A percentile compares a stretch with the other conserved stretches of the same genome.
These are phyloP conservation scores for Abrus precatorius DNA, from an alignment of 306 rosid species.

Conservation along the genomic window DNA sequence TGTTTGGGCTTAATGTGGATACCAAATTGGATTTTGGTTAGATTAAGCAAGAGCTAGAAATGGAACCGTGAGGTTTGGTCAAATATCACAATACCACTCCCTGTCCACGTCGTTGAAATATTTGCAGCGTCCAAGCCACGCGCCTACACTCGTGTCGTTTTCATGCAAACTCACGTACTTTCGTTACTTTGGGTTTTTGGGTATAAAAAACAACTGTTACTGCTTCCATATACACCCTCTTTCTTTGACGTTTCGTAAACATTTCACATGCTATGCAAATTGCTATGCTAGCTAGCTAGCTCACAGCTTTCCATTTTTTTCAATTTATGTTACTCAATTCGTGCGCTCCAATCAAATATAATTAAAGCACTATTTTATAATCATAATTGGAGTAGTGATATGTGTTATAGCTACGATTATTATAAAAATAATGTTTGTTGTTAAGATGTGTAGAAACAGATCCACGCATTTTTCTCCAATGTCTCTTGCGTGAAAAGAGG, in stretches of 20 bases:
- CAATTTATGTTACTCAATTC: not conserved
- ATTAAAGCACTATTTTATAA: not conserved
- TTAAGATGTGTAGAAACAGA: too few relatives aligned
- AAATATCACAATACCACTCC: constrained; percentile 40
- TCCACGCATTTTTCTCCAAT: not conserved
- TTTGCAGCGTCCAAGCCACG: constrained; percentile 3
- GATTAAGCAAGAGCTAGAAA: constrained; percentile 14
- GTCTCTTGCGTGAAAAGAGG: constrained; percentile 11
- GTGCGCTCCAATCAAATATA: not conserved
- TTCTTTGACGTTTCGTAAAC: constrained; percentile 35
- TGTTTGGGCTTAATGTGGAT: constrained; percentile 7
- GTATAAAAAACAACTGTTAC: not conserved
- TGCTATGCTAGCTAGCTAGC: constrained; percentile 25
- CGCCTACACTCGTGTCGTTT: constrained; percentile 28
- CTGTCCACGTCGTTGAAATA: constrained; percentile 41
- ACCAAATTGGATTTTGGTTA: constrained; percentile 9
- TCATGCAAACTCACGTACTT: constrained; percentile 32
- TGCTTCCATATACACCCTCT: not conserved
- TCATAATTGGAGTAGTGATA: too few relatives aligned
- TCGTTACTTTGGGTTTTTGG: not conserved
- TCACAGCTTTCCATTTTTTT: constrained; percentile 6
- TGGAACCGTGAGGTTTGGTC: constrained; percentile 54
- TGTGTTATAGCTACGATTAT: not conserved
- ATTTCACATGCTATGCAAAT: constrained; percentile 11
- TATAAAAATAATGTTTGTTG: not conserved